A percentile compares a stretch with the other conserved stretches of the same genome.
These are phyloP conservation scores for Catunica adiposa DNA, from an alignment of 2,329 filamentous ascomycete genomes.

Conservation along the genomic window DNA sequence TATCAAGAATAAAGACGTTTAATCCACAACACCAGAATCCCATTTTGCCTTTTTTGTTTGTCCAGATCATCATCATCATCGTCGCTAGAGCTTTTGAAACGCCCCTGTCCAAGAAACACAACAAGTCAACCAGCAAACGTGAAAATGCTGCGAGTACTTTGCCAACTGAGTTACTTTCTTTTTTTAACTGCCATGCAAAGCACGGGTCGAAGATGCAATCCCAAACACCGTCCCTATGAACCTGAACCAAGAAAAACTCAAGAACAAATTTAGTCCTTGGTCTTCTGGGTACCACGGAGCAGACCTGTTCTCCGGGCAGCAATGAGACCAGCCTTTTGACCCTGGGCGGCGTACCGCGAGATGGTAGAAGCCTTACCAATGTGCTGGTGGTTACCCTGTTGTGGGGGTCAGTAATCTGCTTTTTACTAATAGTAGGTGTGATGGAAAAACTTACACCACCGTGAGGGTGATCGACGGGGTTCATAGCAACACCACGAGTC, in stretches of 20 bases:
- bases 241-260: constrained; percentile 14
- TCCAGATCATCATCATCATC: constrained; percentile 14
- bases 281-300: constrained; percentile 99
- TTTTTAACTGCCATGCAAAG: constrained; percentile 28
- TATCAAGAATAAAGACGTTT: constrained; percentile 6
- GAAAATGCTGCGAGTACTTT: constrained; percentile 18
- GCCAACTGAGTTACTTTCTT: constrained; percentile 32
- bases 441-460: constrained; percentile 50
- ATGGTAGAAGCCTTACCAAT: constrained; percentile 99
- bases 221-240: constrained; percentile 41
- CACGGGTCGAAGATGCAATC: constrained; percentile 43
- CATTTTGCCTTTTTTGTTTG: constrained; percentile 16
- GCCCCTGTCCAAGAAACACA: constrained; percentile 11
- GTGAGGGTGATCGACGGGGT: constrained; percentile 98
- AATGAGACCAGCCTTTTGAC: constrained; percentile 99
- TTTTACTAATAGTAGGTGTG: background rate
- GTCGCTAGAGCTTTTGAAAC: constrained; percentile 12
- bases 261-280: constrained; percentile 62
- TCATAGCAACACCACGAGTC: constrained; percentile 99
- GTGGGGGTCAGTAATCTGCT: constrained; percentile 26
- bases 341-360: constrained; percentile 89
- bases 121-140: constrained; percentile 12
- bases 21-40: constrained; percentile 14
- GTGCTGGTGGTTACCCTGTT: constrained; percentile 96
- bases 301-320: constrained; percentile 98